Evolutionary conservation across 305 asterid species (phyloP).

Genomic region (Euphrasia arctica): DNA sequence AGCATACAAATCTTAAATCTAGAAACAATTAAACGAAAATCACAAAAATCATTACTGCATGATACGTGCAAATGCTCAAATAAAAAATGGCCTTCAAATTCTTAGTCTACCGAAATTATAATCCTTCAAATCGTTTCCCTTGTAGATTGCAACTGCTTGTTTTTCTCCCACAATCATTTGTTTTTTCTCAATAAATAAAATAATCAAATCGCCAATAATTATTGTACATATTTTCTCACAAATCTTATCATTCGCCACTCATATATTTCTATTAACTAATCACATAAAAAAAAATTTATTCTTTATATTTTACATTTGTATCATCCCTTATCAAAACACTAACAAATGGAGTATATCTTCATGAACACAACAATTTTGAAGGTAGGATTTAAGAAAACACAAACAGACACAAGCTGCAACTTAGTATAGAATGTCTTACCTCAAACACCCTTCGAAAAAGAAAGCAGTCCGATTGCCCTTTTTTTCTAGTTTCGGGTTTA

Average conservation of each 20-base stretch:
- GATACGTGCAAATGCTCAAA: neutral
- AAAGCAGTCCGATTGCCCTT: conserved; percentile 67
- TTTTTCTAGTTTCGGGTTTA: conserved; percentile 69
- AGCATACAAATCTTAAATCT: neutral
- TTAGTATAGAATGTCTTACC: conserved; percentile 39
- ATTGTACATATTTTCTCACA: no score
- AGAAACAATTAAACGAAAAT: neutral
- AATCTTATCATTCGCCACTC: no score
- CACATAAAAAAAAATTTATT: no score
- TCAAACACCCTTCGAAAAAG: conserved; percentile 92
- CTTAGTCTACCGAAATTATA: no score
- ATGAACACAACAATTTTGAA: neutral
- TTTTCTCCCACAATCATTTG: no score
- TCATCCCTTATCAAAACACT: neutral
- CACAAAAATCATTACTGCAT: neutral
- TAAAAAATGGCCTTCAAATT: neutral
- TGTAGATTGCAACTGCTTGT: no score
- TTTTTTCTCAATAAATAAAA: no score
- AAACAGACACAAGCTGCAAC: neutral
- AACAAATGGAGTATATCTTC: neutral
- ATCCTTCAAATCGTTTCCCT: no score
- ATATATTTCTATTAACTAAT: no score
- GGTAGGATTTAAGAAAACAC: neutral
- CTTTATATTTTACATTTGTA: no score
- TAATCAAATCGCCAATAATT: no score